Conservation (phyloP, 805 yeast species). For the Kazachstania taianensis region DNA sequence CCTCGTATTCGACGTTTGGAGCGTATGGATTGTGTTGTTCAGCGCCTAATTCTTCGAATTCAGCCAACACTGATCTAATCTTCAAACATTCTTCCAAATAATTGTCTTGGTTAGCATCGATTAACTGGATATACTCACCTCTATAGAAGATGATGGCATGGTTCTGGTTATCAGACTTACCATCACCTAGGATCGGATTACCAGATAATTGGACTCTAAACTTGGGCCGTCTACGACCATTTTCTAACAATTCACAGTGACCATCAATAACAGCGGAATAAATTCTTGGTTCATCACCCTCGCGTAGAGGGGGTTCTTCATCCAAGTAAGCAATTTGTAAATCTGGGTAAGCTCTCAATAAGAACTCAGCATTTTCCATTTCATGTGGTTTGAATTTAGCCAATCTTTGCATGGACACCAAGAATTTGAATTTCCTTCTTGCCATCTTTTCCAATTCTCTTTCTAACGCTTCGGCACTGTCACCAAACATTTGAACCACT, state of each 20-base stretch:
- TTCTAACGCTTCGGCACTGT: conserved; percentile 92
- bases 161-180: conserved; percentile 91
- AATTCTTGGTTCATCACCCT: conserved; percentile 59
- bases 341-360: conserved; percentile 76
- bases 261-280: conserved; percentile 75
- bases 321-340: conserved; percentile 87
- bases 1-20: conserved; percentile 43
- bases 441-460: conserved; percentile 88
- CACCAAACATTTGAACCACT: conserved; percentile 95
- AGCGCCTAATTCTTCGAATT: conserved; percentile 69
- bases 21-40: conserved; percentile 44
- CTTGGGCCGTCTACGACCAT: conserved; percentile 66
- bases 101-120: conserved; percentile 95
- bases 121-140: conserved; percentile 89
- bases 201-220: conserved; percentile 72
- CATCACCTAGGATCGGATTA: conserved; percentile 83
- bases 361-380: conserved; percentile 67
- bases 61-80: conserved; percentile 77
- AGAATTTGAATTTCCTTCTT: conserved; percentile 66
- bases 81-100: conserved; percentile 89
- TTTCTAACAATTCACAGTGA: conserved; percentile 58
- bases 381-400: conserved; percentile 63
- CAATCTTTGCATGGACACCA: conserved; percentile 81
- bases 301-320: conserved; percentile 71
- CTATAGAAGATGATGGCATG: conserved; percentile 77